These are phyloP conservation scores for Lasiodiplodia sp. DNA, from an alignment of 2,329 filamentous ascomycete species.

Conservation along the genomic window DNA sequence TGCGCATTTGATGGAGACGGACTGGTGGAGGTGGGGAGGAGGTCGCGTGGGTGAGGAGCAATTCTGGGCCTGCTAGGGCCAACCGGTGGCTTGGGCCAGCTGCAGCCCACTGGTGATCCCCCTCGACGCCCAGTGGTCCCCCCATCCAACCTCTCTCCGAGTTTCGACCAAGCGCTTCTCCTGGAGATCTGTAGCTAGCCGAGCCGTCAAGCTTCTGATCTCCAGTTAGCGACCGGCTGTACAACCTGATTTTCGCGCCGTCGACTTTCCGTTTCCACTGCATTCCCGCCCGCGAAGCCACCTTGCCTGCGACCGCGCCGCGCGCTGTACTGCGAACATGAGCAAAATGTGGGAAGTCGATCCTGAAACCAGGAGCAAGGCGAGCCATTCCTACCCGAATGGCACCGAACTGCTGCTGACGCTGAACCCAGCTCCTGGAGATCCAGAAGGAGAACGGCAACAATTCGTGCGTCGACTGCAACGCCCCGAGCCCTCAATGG, in stretches of 20 bases:
- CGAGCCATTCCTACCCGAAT: constrained; percentile 50
- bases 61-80: background rate
- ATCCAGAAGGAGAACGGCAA: constrained; percentile 93
- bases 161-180: constrained; percentile 11
- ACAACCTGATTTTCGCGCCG: background rate
- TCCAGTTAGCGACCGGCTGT: background rate
- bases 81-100: background rate
- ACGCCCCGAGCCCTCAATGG: constrained; percentile 97
- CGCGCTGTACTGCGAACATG: constrained; percentile 44
- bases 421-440: constrained; percentile 72
- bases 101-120: constrained; percentile 17
- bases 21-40: constrained; percentile 11
- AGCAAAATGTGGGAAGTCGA: constrained; percentile 98
- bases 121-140: constrained; percentile 22
- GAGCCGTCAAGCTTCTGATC: constrained; percentile 5
- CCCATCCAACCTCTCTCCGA: constrained; percentile 10
- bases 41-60: constrained; percentile 4
- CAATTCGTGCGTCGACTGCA: constrained; percentile 92
- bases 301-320: constrained; percentile 16
- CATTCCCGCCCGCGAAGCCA: constrained; percentile 23
- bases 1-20: constrained; percentile 11
- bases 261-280: constrained; percentile 9
- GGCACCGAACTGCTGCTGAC: constrained; percentile 67
- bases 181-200: constrained; percentile 21
- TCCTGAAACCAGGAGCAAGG: constrained; percentile 95